These are phyloP conservation scores for Hymenoscyphus albidus DNA, from an alignment of 2,329 filamentous ascomycete genomes.

Conservation along the genomic window DNA sequence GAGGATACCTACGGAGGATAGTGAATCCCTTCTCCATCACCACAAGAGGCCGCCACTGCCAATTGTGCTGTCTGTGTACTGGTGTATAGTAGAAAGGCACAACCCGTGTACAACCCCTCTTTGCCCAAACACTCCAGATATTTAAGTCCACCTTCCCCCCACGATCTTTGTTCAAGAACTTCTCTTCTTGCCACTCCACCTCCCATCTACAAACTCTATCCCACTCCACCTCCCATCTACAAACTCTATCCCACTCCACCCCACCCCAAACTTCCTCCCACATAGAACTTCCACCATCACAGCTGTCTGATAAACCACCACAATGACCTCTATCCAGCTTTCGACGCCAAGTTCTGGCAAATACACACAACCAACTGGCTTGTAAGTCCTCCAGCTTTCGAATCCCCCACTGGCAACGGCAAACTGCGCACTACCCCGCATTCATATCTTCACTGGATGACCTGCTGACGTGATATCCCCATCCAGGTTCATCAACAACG, in stretches of 20 bases:
- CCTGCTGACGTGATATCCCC: background rate
- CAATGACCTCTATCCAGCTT: constrained; percentile 30
- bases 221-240: background rate
- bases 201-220: background rate
- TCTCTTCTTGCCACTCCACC: constrained; percentile 3
- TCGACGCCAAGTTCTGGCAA: constrained; percentile 34
- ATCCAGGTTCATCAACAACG: constrained; percentile 73
- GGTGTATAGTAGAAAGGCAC: background rate
- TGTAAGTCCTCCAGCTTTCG: constrained; percentile 39
- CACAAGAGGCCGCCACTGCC: background rate
- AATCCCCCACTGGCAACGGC: background rate
- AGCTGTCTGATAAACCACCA: constrained; percentile 9
- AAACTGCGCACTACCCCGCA: constrained; percentile 18
- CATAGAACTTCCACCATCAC: background rate
- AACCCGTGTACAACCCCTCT: background rate
- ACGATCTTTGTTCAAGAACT: background rate
- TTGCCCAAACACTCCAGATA: background rate
- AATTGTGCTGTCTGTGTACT: background rate
- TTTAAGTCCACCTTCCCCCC: background rate
- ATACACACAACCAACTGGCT: constrained; percentile 35
- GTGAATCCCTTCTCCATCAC: background rate
- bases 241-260: constrained; percentile 1
- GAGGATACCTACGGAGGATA: background rate
- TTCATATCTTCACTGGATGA: background rate
- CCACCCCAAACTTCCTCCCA: background rate